Conservation (phyloP, 768 basidiomycete genomes). For the Nidula microcarpa region DNA sequence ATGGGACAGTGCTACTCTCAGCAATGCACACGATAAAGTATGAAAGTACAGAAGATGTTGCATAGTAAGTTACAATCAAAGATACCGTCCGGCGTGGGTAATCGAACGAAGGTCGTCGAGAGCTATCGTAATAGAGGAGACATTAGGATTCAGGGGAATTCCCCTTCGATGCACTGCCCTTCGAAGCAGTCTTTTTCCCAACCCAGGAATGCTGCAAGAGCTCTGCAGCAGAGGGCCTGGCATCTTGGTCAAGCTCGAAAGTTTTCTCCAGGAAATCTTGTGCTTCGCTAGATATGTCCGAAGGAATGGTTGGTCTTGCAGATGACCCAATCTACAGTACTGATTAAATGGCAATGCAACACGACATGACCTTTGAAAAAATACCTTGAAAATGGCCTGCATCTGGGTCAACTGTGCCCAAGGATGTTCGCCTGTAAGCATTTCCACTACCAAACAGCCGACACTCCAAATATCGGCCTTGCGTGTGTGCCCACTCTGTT, state of each 20-base stretch:
- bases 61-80: no score
- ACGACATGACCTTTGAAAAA: constrained; percentile 3
- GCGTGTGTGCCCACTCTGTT: constrained; percentile 86
- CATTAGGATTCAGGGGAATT: no score
- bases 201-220: constrained; percentile 78
- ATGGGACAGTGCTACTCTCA: no score
- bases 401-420: constrained; percentile 97
- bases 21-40: no score
- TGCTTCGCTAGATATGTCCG: constrained; percentile 87
- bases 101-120: no score
- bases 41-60: no score
- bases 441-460: constrained; percentile 92
- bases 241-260: constrained; percentile 81
- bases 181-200: constrained; percentile 6
- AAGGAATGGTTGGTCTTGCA: constrained; percentile 82
- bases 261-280: constrained; percentile 83
- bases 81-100: no score
- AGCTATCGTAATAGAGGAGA: no score
- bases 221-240: constrained; percentile 75
- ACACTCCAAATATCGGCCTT: constrained; percentile 98
- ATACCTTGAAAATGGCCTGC: constrained; percentile 98
- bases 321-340: constrained; percentile 80
- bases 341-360: background rate
- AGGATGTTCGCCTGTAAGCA: constrained; percentile 94
- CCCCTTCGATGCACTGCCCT: background rate